phyloP scores from a whole-genome alignment of 257 asterid genomes.

The Solanum neorickii region DNA sequence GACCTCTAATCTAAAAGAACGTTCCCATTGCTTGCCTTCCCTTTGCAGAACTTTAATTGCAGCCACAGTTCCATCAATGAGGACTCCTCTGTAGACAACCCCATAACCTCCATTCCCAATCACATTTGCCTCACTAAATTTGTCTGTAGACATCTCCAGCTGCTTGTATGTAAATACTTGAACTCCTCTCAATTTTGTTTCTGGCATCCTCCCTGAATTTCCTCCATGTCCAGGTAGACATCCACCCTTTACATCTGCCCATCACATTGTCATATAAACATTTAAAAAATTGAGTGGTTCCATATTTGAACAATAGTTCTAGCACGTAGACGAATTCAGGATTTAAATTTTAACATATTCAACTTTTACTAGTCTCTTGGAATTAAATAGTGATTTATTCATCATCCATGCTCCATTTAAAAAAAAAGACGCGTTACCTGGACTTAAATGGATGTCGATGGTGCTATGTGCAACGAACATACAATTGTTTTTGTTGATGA shows the following conservation, averaged over 20 bases:
- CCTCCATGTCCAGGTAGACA: constrained; percentile 46
- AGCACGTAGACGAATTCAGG: not conserved
- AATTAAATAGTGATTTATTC: not conserved
- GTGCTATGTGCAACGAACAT: constrained; percentile 47
- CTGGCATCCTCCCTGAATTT: constrained; percentile 9
- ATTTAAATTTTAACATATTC: not conserved
- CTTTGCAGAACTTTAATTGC: constrained; percentile 54
- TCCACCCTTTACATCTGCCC: constrained; percentile 27
- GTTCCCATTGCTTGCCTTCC: constrained; percentile 61
- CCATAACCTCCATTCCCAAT: constrained; percentile 38
- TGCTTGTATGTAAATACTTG: constrained; percentile 63
- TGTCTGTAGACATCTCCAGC: constrained; percentile 47
- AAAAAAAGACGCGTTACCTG: constrained; percentile 22
- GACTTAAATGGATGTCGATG: constrained; percentile 33
- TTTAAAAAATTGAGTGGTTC: not conserved
- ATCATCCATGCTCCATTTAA: not conserved
- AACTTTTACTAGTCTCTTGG: not conserved
- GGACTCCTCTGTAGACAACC: constrained; percentile 44
- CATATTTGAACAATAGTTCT: not conserved
- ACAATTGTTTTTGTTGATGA: constrained; percentile 26
- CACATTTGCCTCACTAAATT: constrained; percentile 37
- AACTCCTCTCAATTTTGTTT: constrained; percentile 29
- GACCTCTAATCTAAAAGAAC: constrained; percentile 74
- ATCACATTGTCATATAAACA: not conserved
- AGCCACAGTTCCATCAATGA: constrained; percentile 48